Percentiles rank a stretch among this genome's conserved stretches.
Conservation (phyloP, 2,329 filamentous ascomycete genomes). For the Thielaviopsis musarum region DNA sequence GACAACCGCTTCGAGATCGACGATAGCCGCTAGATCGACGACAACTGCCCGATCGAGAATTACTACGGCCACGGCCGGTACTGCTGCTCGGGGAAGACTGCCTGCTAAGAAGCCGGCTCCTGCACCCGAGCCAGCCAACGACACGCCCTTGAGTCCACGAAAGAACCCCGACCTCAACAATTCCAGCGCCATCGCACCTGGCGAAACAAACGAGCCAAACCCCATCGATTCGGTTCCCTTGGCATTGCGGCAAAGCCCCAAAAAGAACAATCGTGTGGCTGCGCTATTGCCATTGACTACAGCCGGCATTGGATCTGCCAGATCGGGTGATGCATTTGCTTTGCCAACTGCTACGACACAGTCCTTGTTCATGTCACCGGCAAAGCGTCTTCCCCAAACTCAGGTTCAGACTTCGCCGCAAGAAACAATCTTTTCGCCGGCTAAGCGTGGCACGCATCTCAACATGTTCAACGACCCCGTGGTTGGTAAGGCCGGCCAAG, state of each 20-base stretch:
- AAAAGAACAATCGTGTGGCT: constrained; percentile 22
- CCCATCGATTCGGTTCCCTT: constrained; percentile 34
- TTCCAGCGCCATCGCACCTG: background rate
- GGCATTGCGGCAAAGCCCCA: constrained; percentile 36
- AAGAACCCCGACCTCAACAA: constrained; percentile 41
- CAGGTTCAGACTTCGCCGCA: constrained; percentile 35
- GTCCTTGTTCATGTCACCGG: constrained; percentile 33
- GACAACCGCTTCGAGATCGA: constrained; percentile 15
- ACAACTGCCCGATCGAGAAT: constrained; percentile 12
- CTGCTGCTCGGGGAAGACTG: constrained; percentile 18
- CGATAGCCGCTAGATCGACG: constrained; percentile 1
- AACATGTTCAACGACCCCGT: constrained; percentile 14
- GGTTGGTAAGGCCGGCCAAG: constrained; percentile 15
- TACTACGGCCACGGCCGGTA: constrained; percentile 13
- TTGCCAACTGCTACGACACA: background rate
- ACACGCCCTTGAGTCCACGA: constrained; percentile 44
- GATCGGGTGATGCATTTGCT: background rate
- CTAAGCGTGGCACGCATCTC: constrained; percentile 32
- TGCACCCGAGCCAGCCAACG: constrained; percentile 18
- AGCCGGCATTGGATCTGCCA: background rate
- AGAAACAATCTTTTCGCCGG: constrained; percentile 38
- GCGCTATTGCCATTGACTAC: background rate
- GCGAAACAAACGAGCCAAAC: constrained; percentile 39
- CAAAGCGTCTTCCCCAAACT: constrained; percentile 26
- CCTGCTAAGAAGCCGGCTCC: constrained; percentile 15